A percentile compares a stretch with the other conserved stretches of the same genome.
Conservation (phyloP, 225 moss, liverwort and hornwort species). For the Climacium dendroides region DNA sequence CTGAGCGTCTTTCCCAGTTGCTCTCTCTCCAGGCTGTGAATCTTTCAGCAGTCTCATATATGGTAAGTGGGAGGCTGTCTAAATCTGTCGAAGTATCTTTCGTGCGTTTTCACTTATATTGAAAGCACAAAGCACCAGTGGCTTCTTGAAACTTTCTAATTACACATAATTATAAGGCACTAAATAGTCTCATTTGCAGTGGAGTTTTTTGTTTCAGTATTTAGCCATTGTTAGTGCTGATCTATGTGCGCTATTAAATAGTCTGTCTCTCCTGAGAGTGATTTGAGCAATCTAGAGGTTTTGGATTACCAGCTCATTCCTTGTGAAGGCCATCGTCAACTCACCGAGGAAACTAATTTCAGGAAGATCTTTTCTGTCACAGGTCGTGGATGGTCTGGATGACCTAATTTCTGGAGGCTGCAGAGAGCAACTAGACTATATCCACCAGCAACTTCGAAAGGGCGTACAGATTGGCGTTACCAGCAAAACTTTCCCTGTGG, state of each 20-base stretch:
- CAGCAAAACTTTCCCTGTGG: conserved; percentile 31
- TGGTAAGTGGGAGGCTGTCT: conserved; percentile 26
- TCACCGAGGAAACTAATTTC: neutral
- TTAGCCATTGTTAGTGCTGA: neutral
- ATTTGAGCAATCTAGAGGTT: neutral
- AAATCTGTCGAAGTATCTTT: neutral
- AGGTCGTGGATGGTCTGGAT: conserved; percentile 72
- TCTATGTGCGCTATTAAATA: neutral
- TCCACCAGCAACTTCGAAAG: conserved; percentile 34
- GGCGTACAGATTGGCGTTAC: conserved; percentile 44
- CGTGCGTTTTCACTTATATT: neutral
- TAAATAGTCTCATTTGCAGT: neutral
- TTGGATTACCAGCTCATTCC: neutral
- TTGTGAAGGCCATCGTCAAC: neutral
- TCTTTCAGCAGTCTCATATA: conserved; percentile 46
- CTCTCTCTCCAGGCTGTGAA: conserved; percentile 28
- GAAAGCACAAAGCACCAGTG: neutral
- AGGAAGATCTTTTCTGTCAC: neutral
- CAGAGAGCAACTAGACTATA: conserved; percentile 25
- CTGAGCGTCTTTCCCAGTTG: conserved; percentile 58
- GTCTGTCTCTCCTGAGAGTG: neutral
- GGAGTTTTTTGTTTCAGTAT: neutral
- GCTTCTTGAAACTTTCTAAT: neutral
- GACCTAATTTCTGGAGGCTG: conserved; percentile 40
- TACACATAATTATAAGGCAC: neutral